Conservation (phyloP, 2,329 filamentous ascomycete genomes). For the Ambrosiella xylebori region DNA sequence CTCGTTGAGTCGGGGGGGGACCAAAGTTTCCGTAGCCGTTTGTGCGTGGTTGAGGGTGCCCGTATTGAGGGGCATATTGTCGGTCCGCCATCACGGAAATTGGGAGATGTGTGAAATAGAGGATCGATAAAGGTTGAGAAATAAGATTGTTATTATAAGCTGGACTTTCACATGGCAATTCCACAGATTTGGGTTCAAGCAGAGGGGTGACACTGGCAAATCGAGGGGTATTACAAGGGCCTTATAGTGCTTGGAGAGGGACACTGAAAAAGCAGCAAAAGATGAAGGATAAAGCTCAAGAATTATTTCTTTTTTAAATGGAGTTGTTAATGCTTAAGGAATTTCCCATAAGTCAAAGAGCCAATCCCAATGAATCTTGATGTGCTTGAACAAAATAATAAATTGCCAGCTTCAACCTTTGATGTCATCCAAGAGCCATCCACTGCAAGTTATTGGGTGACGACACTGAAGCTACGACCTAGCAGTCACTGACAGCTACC, state of each 20-base stretch:
- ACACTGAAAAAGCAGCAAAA: not conserved
- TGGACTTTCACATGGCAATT: conserved; percentile 6
- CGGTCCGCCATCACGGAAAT: conserved; percentile 7
- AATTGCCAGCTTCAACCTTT: not conserved
- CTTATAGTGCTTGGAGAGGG: not conserved
- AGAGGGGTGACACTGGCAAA: not conserved
- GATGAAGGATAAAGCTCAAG: not conserved
- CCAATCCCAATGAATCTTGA: no score
- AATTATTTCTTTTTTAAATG: not conserved
- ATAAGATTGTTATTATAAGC: not conserved
- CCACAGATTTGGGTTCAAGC: not conserved
- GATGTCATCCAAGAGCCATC: not conserved
- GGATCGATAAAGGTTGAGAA: not conserved
- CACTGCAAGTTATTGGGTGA: not conserved
- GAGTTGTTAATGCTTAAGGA: not conserved
- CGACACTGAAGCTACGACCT: not conserved
- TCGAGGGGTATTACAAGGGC: conserved; percentile 1
- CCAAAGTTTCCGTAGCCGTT: conserved; percentile 29
- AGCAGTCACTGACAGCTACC: not conserved
- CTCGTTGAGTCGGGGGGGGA: conserved; percentile 8
- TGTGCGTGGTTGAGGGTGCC: conserved; percentile 15
- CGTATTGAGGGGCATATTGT: conserved; percentile 7
- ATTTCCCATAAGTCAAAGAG: no score
- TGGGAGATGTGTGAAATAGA: not conserved
- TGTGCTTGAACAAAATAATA: no score